phyloP scores from a whole-genome alignment of 305 asterid genomes.

The Rubia peregrina region DNA sequence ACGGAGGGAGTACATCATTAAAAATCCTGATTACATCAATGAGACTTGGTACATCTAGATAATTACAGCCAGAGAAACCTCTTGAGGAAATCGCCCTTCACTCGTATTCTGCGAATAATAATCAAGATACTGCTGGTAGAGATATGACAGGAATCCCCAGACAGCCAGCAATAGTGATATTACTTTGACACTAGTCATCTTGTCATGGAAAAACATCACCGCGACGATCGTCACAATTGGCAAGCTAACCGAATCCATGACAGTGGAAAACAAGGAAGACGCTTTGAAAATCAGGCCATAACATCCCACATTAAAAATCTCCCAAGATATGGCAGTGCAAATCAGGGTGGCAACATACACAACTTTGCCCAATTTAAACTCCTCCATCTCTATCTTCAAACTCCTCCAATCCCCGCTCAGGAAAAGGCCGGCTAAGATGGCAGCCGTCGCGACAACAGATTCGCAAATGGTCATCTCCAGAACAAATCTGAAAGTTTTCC shows the following conservation, averaged over 20 bases:
- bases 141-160: conserved; percentile 11
- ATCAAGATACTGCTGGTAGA: conserved; percentile 13
- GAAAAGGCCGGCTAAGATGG: conserved; percentile 10
- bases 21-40: too few relatives aligned
- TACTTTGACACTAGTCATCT: conserved; percentile 22
- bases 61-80: neutral
- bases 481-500: neutral
- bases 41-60: neutral
- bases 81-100: neutral
- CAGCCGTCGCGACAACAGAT: neutral
- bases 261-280: conserved; percentile 30
- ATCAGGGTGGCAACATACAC: conserved; percentile 6
- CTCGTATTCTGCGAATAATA: neutral
- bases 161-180: conserved; percentile 20
- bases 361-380: conserved; percentile 5
- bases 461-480: neutral
- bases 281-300: conserved; percentile 15
- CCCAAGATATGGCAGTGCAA: conserved; percentile 15
- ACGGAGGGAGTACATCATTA: too few relatives aligned
- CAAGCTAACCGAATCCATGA: conserved; percentile 20
- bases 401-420: conserved; percentile 17
- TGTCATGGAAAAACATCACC: conserved; percentile 24
- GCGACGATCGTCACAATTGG: conserved; percentile 28
- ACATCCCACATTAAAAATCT: conserved; percentile 9
- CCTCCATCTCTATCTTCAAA: conserved; percentile 15